Conservation (phyloP, 495 filamentous ascomycete genomes). For the Pyrenopolyporus hunteri region DNA sequence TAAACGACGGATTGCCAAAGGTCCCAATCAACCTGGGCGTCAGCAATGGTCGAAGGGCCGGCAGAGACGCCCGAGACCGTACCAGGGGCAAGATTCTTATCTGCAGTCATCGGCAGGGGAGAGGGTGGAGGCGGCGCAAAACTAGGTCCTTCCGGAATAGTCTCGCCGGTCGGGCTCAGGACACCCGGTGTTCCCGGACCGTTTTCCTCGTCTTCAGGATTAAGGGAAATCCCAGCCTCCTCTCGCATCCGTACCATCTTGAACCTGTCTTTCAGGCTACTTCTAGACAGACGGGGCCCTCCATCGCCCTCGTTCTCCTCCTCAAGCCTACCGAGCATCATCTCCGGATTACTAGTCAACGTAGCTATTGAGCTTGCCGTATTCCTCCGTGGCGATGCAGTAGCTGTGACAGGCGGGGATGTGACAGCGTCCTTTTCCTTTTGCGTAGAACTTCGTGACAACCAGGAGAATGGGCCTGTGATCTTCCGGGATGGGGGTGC, state of each 20-base stretch:
- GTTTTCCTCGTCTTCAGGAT: conserved; percentile 57
- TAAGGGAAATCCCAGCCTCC: conserved; percentile 65
- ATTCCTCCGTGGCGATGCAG: conserved; percentile 61
- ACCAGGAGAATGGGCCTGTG: conserved; percentile 82
- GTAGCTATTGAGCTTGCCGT: conserved; percentile 79
- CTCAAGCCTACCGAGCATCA: conserved; percentile 72
- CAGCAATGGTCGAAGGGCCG: conserved; percentile 68
- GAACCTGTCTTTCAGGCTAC: conserved; percentile 84
- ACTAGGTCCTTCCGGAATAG: conserved; percentile 59
- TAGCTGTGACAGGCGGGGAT: conserved; percentile 53
- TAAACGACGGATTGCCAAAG: conserved; percentile 96
- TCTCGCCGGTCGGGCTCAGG: conserved; percentile 54
- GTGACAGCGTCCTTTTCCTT: conserved; percentile 57
- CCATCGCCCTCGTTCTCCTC: conserved; percentile 65
- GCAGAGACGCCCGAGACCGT: conserved; percentile 78
- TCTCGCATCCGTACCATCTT: conserved; percentile 81
- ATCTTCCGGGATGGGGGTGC: conserved; percentile 64
- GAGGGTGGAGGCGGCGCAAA: conserved; percentile 51
- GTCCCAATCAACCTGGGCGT: conserved; percentile 90
- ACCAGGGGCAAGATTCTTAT: conserved; percentile 72
- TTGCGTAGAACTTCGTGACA: conserved; percentile 71
- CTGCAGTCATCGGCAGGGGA: conserved; percentile 57
- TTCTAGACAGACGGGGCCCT: conserved; percentile 59
- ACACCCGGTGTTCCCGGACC: conserved; percentile 53
- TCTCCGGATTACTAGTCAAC: conserved; percentile 73